phyloP scores from a whole-genome alignment of 2,329 filamentous ascomycete species.

The Fusarium paranaense region DNA sequence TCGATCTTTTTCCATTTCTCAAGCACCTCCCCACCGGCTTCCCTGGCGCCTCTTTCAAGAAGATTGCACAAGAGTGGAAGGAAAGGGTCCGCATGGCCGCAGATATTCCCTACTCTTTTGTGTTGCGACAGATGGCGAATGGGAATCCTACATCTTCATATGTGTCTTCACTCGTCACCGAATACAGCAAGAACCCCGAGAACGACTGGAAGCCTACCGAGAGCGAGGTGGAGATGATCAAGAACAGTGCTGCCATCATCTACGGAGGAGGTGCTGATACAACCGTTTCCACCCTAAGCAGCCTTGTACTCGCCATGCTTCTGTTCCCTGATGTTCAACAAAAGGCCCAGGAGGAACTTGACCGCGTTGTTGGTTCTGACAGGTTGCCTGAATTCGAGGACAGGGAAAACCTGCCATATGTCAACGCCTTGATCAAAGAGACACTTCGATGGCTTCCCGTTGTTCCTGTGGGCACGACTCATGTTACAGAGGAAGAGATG shows the following conservation, averaged over 20 bases:
- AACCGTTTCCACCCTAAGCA: conserved; percentile 40
- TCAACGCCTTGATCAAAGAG: conserved; percentile 48
- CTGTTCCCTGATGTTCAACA: conserved; percentile 38
- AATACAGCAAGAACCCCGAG: conserved; percentile 10
- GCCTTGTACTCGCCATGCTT: conserved; percentile 44
- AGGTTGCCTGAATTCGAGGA: conserved; percentile 45
- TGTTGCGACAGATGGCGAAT: conserved; percentile 41
- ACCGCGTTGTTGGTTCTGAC: conserved; percentile 44
- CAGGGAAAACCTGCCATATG: conserved; percentile 44
- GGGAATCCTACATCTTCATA: conserved; percentile 39
- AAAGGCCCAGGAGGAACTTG: conserved; percentile 45
- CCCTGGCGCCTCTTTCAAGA: conserved; percentile 48
- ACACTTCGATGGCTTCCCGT: conserved; percentile 47
- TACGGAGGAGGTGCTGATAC: conserved; percentile 49
- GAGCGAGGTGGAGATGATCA: conserved; percentile 41
- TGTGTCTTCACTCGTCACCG: conserved; percentile 41
- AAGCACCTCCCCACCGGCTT: conserved; percentile 46
- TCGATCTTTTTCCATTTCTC: conserved; percentile 49
- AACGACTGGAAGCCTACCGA: conserved; percentile 6
- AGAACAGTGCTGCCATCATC: conserved; percentile 41
- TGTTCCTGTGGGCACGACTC: conserved; percentile 52
- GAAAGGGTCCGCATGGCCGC: conserved; percentile 24
- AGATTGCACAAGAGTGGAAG: conserved; percentile 44
- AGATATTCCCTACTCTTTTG: conserved; percentile 48
- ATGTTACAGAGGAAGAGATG: conserved; percentile 50